Evolutionary conservation across 352 stramenopile species (phyloP).

Genomic region (Thalassiosira livingstoniorum): DNA sequence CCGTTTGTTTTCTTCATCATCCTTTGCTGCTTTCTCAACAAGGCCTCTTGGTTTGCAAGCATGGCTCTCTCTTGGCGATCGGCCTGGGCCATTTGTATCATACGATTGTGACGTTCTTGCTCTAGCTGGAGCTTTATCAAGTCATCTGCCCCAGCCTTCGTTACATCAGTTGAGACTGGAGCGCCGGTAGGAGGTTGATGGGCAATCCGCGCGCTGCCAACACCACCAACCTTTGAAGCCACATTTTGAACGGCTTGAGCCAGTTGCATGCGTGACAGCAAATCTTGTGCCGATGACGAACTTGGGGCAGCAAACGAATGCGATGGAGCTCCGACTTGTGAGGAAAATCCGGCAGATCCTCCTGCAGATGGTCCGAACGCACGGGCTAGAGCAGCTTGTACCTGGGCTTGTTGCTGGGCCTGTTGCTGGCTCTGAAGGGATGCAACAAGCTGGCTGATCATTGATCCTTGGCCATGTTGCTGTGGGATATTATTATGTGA

Average conservation of each 20-base stretch:
- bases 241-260: constrained; percentile 12
- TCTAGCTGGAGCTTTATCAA: constrained; percentile 42
- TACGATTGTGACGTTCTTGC: constrained; percentile 34
- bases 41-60: constrained; percentile 32
- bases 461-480: neutral
- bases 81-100: constrained; percentile 40
- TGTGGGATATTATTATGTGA: neutral
- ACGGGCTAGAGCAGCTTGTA: constrained; percentile 46
- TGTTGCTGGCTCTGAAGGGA: constrained; percentile 55
- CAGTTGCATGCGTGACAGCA: constrained; percentile 50
- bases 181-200: neutral
- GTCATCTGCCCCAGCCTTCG: constrained; percentile 16
- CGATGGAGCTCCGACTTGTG: neutral
- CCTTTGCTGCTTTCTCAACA: constrained; percentile 39
- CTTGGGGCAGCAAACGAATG: too few species aligned
- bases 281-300: constrained; percentile 17
- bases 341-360: neutral
- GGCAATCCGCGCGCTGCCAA: neutral
- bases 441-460: constrained; percentile 51
- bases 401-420: constrained; percentile 49
- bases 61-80: constrained; percentile 36
- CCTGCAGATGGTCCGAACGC: constrained; percentile 37
- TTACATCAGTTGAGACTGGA: neutral
- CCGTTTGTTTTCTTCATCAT: neutral
- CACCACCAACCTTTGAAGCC: neutral